Percentiles rank a stretch among this genome's conserved stretches.
Conservation (phyloP, 2,329 filamentous ascomycete species). For the Fusarium tanahbumbuense region DNA sequence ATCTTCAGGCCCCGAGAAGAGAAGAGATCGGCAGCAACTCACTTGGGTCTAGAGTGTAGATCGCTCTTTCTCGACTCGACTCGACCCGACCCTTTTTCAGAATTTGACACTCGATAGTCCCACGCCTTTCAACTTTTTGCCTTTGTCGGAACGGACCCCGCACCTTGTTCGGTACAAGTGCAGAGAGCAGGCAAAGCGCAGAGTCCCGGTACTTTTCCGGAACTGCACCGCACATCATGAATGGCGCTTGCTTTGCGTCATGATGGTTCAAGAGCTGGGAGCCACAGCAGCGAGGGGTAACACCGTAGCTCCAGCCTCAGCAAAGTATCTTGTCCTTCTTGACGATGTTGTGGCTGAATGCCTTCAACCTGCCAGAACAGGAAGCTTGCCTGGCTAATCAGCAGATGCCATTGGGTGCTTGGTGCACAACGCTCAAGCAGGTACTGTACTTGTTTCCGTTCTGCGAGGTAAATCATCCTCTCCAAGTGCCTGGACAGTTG, state of each 20-base stretch:
- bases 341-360: constrained; percentile 32
- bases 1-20: constrained; percentile 9
- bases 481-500: neutral
- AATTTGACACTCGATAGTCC: constrained; percentile 20
- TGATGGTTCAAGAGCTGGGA: constrained; percentile 2
- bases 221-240: neutral
- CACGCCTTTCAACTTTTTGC: constrained; percentile 19
- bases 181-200: neutral
- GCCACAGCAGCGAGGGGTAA: constrained; percentile 21
- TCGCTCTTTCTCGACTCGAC: constrained; percentile 20
- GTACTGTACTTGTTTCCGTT: neutral
- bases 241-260: constrained; percentile 23
- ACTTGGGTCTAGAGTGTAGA: constrained; percentile 26
- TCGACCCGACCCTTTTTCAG: neutral
- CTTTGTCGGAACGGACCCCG: constrained; percentile 8
- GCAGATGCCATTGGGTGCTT: constrained; percentile 39
- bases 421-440: constrained; percentile 24
- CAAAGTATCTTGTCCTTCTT: constrained; percentile 2
- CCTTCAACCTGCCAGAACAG: constrained; percentile 41
- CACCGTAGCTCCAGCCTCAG: constrained; percentile 19
- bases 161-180: constrained; percentile 7
- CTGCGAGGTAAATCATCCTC: constrained; percentile 13
- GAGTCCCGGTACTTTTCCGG: neutral
- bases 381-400: constrained; percentile 33
- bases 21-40: constrained; percentile 26